Evolutionary conservation across 306 rosid species (phyloP).

Genomic region (Lathyrus tuberosus): DNA sequence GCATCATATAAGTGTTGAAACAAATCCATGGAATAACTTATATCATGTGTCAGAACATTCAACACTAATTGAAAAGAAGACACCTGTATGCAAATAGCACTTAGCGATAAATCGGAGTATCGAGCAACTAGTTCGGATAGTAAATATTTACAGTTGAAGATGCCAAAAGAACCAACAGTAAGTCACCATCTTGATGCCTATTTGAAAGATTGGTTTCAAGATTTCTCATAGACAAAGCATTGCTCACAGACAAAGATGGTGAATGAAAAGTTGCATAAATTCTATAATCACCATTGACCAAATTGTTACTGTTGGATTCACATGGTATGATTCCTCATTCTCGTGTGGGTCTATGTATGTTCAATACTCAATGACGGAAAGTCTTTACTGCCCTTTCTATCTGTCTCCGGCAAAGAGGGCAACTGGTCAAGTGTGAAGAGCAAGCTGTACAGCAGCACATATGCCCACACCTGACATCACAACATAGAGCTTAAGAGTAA

Average conservation of each 20-base stretch:
- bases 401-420: conserved; percentile 92
- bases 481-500: conserved; percentile 29
- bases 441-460: conserved; percentile 95
- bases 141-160: conserved; percentile 47
- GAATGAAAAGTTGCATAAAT: conserved; percentile 21
- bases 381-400: conserved; percentile 87
- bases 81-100: background rate
- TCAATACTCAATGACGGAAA: conserved; percentile 75
- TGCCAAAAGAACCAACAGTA: conserved; percentile 31
- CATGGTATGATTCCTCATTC: conserved; percentile 24
- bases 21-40: background rate
- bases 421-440: conserved; percentile 80
- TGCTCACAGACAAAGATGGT: conserved; percentile 4
- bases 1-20: background rate
- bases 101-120: background rate
- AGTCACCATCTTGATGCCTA: conserved; percentile 9
- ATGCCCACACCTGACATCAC: conserved; percentile 87
- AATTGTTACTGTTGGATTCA: conserved; percentile 28
- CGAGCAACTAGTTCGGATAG: background rate
- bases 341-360: conserved; percentile 20
- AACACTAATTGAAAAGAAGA: background rate
- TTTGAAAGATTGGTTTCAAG: conserved; percentile 17
- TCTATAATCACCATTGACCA: conserved; percentile 24
- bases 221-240: conserved; percentile 29
- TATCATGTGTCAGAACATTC: conserved; percentile 5